Conservation (phyloP, 441 rosid genomes). For the Gossypium gossypioides region DNA sequence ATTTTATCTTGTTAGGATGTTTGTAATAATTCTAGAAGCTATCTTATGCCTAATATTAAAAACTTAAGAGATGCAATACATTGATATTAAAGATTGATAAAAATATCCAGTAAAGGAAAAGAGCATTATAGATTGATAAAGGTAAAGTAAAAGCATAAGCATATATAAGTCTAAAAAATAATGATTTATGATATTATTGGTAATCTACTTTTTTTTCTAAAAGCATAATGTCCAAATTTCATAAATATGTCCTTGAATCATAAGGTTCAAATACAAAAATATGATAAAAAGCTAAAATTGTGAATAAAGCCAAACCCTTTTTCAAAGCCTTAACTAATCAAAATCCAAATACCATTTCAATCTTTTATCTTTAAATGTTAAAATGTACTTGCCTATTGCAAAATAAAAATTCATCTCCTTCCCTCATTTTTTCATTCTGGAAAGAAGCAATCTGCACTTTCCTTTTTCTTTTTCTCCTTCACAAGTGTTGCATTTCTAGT, state of each 20-base stretch:
- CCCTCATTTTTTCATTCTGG: neutral
- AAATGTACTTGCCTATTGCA: neutral
- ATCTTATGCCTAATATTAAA: neutral
- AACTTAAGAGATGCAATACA: neutral
- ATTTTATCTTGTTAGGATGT: neutral
- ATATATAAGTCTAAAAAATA: neutral
- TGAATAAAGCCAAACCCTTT: neutral
- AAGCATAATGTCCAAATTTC: neutral
- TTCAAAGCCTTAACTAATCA: neutral
- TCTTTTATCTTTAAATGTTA: neutral
- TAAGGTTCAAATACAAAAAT: neutral
- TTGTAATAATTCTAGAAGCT: neutral
- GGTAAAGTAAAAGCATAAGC: neutral
- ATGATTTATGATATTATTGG: neutral
- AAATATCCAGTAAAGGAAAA: neutral
- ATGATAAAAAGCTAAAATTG: neutral
- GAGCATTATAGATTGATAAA: neutral
- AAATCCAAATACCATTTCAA: neutral
- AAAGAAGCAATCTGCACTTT: neutral
- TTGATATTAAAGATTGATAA: neutral
- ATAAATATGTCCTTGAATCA: neutral
- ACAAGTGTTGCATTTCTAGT: neutral
- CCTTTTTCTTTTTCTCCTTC: neutral
- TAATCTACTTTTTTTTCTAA: neutral
- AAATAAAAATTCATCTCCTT: neutral